Conservation (phyloP, 73 alveolate genomes). For the Effrenium voratum region DNA sequence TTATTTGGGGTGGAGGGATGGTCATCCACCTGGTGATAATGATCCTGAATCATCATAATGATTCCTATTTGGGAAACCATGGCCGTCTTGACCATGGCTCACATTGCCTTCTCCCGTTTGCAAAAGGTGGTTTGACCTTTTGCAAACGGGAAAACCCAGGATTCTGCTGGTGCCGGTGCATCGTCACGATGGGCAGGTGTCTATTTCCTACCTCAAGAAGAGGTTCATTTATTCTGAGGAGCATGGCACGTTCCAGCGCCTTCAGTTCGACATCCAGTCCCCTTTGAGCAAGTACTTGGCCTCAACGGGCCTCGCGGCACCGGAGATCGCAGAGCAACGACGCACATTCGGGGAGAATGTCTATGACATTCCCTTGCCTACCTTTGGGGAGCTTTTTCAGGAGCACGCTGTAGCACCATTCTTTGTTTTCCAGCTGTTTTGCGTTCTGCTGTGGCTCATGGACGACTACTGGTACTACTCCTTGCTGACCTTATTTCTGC, state of each 20-base stretch:
- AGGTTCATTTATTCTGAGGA: slow-evolving; percentile 5
- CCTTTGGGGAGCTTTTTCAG: slow-evolving; percentile 96
- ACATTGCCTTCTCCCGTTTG: too few species aligned
- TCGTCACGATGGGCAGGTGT: slow-evolving; percentile 66
- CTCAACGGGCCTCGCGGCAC: slow-evolving; percentile 48
- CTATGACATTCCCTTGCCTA: slow-evolving; percentile 98
- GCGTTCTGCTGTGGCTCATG: slow-evolving; percentile 98
- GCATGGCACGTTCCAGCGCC: slow-evolving; percentile 45
- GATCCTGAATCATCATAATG: too few species aligned
- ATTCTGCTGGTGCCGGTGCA: slow-evolving; percentile 52
- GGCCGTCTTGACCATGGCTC: too few species aligned
- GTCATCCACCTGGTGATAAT: too few species aligned
- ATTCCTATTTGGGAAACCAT: too few species aligned
- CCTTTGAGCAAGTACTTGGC: slow-evolving; percentile 44
- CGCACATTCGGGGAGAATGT: slow-evolving; percentile 96
- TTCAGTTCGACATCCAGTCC: slow-evolving; percentile 9
- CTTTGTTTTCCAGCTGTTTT: slow-evolving; percentile 98
- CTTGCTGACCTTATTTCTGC: slow-evolving; percentile 35
- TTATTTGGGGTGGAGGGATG: too few species aligned
- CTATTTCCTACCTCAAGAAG: slow-evolving; percentile 65
- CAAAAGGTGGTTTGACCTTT: too few species aligned
- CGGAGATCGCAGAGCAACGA: slow-evolving; percentile 33
- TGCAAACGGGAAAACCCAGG: too few species aligned
- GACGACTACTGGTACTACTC: slow-evolving; percentile 97
- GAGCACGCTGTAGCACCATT: slow-evolving; percentile 99